Conservation (phyloP, 2,329 filamentous ascomycete genomes). For the Claviceps digitariae region DNA sequence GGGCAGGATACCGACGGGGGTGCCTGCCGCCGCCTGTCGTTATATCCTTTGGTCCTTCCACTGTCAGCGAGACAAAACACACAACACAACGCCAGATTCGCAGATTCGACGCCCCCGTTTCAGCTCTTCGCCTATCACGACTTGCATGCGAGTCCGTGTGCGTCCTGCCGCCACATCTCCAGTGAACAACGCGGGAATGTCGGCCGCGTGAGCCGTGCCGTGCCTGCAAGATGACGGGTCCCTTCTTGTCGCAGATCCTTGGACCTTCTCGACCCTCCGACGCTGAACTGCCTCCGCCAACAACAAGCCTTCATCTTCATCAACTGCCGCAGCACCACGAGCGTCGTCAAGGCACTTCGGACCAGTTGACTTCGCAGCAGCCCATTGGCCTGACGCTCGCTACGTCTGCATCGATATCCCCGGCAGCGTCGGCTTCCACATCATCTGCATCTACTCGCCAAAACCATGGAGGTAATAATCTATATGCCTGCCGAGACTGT, state of each 20-base stretch:
- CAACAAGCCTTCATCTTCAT: not conserved
- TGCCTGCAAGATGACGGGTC: constrained; percentile 16
- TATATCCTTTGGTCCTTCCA: too few relatives aligned
- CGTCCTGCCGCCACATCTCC: not conserved
- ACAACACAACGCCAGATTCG: too few relatives aligned
- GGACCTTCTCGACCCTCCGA: constrained; percentile 14
- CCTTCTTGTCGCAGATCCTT: constrained; percentile 19
- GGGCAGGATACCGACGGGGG: too few relatives aligned
- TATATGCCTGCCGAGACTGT: constrained; percentile 39
- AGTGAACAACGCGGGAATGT: not conserved
- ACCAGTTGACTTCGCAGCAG: not conserved
- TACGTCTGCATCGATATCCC: not conserved
- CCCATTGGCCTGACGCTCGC: not conserved
- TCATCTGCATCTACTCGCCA: not conserved
- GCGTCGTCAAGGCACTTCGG: not conserved
- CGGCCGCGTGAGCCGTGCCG: not conserved
- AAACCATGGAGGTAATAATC: constrained; percentile 18
- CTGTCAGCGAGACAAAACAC: too few relatives aligned
- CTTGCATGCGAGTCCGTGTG: not conserved
- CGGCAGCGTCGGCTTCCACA: not conserved
- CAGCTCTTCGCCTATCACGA: not conserved
- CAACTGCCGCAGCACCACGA: not conserved
- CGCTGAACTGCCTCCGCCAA: not conserved
- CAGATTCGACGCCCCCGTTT: not conserved
- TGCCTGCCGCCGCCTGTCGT: too few relatives aligned